These are phyloP conservation scores for Saccharomyces hybrid DNA, from an alignment of 1,139 yeast species.

Conservation along the genomic window DNA sequence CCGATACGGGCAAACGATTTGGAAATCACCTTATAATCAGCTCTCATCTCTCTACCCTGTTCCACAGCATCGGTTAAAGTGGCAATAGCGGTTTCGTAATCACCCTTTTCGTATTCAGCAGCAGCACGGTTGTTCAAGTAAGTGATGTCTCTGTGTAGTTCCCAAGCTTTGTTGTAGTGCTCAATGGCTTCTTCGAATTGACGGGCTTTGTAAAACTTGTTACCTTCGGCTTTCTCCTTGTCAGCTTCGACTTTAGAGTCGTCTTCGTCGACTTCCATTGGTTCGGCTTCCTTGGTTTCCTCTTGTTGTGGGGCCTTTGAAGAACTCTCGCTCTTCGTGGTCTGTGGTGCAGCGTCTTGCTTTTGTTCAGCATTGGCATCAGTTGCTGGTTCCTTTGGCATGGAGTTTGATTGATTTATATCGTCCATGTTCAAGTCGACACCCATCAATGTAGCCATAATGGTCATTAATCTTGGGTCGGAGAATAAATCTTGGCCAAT, in stretches of 20 bases:
- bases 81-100: constrained; percentile 71
- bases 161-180: constrained; percentile 83
- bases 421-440: constrained; percentile 53
- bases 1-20: constrained; percentile 93
- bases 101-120: constrained; percentile 94
- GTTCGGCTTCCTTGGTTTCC: constrained; percentile 33
- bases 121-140: constrained; percentile 96
- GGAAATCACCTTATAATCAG: constrained; percentile 87
- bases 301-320: constrained; percentile 25
- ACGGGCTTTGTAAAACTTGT: constrained; percentile 74
- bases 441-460: constrained; percentile 83
- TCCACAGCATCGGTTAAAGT: constrained; percentile 82
- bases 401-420: constrained; percentile 19
- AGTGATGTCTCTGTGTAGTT: constrained; percentile 73
- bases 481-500: constrained; percentile 52
- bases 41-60: constrained; percentile 80
- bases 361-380: constrained; percentile 15
- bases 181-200: constrained; percentile 91
- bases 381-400: constrained; percentile 32
- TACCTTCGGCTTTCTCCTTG: constrained; percentile 77
- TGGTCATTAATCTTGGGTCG: constrained; percentile 84
- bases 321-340: constrained; percentile 9
- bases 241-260: constrained; percentile 56
- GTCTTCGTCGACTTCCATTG: constrained; percentile 34
- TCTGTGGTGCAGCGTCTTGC: constrained; percentile 8